Conservation (phyloP, 345 rosid genomes). For the Rhizophora apiculata region DNA sequence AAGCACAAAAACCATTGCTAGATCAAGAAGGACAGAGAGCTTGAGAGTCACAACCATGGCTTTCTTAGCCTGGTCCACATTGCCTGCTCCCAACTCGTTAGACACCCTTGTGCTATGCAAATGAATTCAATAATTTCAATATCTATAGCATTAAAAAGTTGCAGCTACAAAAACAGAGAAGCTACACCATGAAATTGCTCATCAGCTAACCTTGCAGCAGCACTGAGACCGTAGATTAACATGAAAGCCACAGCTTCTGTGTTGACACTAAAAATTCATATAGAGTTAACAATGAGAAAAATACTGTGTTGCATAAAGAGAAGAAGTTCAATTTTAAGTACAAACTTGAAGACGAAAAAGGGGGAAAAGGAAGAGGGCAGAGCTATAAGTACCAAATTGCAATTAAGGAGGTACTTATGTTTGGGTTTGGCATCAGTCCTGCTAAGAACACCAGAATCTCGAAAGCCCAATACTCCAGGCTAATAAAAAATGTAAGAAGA, state of each 20-base stretch:
- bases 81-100: constrained; percentile 71
- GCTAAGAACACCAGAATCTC: constrained; percentile 27
- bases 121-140: not conserved
- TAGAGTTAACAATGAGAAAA: not conserved
- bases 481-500: constrained; percentile 2
- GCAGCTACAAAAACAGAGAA: not conserved
- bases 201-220: constrained; percentile 62
- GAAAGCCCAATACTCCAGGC: constrained; percentile 30
- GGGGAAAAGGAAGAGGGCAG: not conserved
- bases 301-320: not conserved
- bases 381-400: constrained; percentile 20
- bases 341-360: not conserved
- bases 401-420: constrained; percentile 16
- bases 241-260: constrained; percentile 61
- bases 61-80: constrained; percentile 11
- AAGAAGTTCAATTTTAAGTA: not conserved
- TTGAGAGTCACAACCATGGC: constrained; percentile 15
- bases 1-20: constrained; percentile 37
- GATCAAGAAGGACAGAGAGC: constrained; percentile 46
- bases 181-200: not conserved
- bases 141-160: no score
- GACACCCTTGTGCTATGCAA: constrained; percentile 18
- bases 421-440: constrained; percentile 25
- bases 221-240: constrained; percentile 69
- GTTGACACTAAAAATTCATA: constrained; percentile 41